phyloP scores from a whole-genome alignment of 176 grass and related monocot genomes.

The Lolium multiflorum region DNA sequence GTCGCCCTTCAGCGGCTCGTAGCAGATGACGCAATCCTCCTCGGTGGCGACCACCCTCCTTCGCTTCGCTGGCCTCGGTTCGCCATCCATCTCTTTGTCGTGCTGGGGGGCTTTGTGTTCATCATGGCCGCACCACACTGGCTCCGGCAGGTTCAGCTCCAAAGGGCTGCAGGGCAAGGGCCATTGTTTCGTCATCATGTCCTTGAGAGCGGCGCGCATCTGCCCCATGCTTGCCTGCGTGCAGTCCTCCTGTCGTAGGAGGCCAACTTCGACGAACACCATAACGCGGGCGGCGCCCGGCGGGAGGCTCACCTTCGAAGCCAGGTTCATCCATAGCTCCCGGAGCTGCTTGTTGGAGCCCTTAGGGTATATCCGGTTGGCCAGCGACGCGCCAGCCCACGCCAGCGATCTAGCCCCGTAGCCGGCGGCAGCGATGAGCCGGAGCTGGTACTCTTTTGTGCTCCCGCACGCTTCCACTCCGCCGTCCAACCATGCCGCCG shows the following conservation, averaged over 20 bases:
- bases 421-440: background rate
- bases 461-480: background rate
- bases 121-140: background rate
- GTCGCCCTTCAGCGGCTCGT: background rate
- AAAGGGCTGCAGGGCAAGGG: background rate
- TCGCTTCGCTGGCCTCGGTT: background rate
- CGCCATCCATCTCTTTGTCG: background rate
- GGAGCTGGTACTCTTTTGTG: background rate
- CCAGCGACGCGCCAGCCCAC: background rate
- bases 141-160: slow-evolving; percentile 36
- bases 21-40: slow-evolving; percentile 35
- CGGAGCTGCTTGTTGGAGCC: too few species aligned
- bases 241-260: slow-evolving; percentile 18
- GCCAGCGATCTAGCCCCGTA: slow-evolving; percentile 3
- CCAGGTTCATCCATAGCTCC: too few species aligned
- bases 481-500: background rate
- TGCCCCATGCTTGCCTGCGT: slow-evolving; percentile 8
- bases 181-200: background rate
- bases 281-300: background rate
- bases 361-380: background rate
- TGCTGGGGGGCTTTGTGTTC: background rate
- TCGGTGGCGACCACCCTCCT: background rate
- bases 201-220: slow-evolving; percentile 4
- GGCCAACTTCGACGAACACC: slow-evolving; percentile 26
- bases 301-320: too few species aligned